phyloP scores from a whole-genome alignment of 2,329 filamentous ascomycete species.

The Trichoderma lentiforme region DNA sequence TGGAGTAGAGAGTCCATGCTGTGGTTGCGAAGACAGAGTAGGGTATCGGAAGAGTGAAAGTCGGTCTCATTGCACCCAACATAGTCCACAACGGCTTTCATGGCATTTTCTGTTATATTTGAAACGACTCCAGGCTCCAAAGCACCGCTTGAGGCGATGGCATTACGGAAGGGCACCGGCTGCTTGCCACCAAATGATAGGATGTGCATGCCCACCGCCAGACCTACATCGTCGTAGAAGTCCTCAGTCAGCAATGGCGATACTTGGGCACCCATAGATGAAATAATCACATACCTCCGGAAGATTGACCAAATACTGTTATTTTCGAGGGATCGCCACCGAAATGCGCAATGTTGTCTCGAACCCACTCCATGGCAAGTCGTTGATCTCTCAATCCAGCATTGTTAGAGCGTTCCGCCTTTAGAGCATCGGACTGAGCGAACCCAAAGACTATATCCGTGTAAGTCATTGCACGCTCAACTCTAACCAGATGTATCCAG shows the following conservation, averaged over 20 bases:
- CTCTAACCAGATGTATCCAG: background rate
- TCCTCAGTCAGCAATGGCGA: background rate
- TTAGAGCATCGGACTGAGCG: slow-evolving; percentile 25
- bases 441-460: slow-evolving; percentile 28
- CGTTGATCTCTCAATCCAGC: slow-evolving; percentile 53
- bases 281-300: slow-evolving; percentile 24
- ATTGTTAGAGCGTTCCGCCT: slow-evolving; percentile 34
- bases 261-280: background rate
- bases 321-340: slow-evolving; percentile 48
- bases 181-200: slow-evolving; percentile 45
- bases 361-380: slow-evolving; percentile 41
- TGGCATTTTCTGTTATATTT: slow-evolving; percentile 47
- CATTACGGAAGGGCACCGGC: slow-evolving; percentile 43
- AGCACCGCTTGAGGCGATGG: slow-evolving; percentile 40
- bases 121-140: slow-evolving; percentile 50
- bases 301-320: slow-evolving; percentile 33
- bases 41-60: slow-evolving; percentile 40
- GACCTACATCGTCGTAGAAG: slow-evolving; percentile 25
- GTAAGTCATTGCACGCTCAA: background rate
- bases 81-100: slow-evolving; percentile 39
- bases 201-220: slow-evolving; percentile 46
- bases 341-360: slow-evolving; percentile 45
- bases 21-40: slow-evolving; percentile 46
- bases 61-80: slow-evolving; percentile 42
- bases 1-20: slow-evolving; percentile 42